These are phyloP conservation scores for Gymnopilus dilepis DNA, from an alignment of 768 basidiomycete species.

Conservation along the genomic window DNA sequence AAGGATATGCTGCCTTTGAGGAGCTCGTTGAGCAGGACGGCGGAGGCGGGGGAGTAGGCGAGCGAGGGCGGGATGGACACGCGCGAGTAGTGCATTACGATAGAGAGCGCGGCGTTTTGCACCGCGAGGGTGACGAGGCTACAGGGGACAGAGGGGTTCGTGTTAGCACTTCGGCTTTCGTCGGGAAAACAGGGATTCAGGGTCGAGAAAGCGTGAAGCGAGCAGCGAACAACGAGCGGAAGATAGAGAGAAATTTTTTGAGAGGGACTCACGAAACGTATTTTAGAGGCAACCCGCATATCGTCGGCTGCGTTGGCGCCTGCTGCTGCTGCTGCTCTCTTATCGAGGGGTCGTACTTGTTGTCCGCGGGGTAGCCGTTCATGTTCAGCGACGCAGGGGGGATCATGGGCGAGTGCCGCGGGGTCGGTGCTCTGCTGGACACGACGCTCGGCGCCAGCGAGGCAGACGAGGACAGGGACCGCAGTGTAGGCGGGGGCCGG, in stretches of 20 bases:
- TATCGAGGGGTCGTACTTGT: constrained; percentile 29
- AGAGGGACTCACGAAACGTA: constrained; percentile 70
- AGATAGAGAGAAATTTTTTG: neutral
- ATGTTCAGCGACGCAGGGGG: constrained; percentile 49
- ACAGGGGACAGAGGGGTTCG: constrained; percentile 5
- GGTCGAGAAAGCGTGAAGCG: neutral
- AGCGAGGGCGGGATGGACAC: constrained; percentile 78
- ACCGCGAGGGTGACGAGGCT: constrained; percentile 87
- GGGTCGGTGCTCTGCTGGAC: constrained; percentile 39
- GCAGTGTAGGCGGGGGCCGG: constrained; percentile 59
- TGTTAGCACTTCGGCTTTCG: constrained; percentile 6
- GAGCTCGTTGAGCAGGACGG: constrained; percentile 93
- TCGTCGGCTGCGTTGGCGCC: constrained; percentile 46
- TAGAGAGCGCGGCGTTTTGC: constrained; percentile 94
- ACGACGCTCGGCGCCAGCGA: constrained; percentile 42
- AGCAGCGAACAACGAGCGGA: neutral
- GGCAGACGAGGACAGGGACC: constrained; percentile 59
- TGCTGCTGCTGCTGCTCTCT: constrained; percentile 33
- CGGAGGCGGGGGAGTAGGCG: constrained; percentile 91
- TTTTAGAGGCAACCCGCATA: constrained; percentile 79
- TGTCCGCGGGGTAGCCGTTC: constrained; percentile 33
- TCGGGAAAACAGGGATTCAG: neutral
- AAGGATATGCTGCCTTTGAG: constrained; percentile 94
- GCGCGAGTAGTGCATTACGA: constrained; percentile 99
- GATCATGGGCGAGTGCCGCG: constrained; percentile 56